A percentile compares a stretch with the other conserved stretches of the same genome.
phyloP scores from a whole-genome alignment of 345 rosid genomes.

The Ricinus communis region DNA sequence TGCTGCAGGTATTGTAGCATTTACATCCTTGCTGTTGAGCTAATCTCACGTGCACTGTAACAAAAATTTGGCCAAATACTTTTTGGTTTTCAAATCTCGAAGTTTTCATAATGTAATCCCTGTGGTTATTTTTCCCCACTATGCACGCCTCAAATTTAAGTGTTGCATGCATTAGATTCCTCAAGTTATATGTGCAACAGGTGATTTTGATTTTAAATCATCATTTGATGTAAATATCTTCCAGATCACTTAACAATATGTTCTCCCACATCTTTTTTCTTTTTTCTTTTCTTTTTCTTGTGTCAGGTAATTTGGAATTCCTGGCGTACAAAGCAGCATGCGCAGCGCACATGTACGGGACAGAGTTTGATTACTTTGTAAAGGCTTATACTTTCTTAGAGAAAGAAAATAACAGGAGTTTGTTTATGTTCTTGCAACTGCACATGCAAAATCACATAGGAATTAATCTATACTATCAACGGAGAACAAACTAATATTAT shows the following conservation, averaged over 20 bases:
- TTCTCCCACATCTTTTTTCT: too few relatives aligned
- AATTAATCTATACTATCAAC: slow-evolving; percentile 26
- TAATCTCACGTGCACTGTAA: too few relatives aligned
- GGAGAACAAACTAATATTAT: slow-evolving; percentile 12
- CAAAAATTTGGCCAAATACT: not conserved
- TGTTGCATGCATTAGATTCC: too few relatives aligned
- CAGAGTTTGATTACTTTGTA: slow-evolving; percentile 46
- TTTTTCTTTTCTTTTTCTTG: not conserved
- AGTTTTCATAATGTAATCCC: too few relatives aligned
- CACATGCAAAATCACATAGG: slow-evolving; percentile 44
- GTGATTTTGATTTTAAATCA: not conserved
- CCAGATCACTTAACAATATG: too few relatives aligned
- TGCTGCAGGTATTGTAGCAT: slow-evolving; percentile 32
- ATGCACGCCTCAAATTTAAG: not conserved
- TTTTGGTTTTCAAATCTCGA: too few relatives aligned
- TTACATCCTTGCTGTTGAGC: not conserved
- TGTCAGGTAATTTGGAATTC: slow-evolving; percentile 51
- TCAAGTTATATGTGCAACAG: not conserved
- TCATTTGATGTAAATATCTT: too few relatives aligned
- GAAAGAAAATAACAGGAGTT: slow-evolving; percentile 30
- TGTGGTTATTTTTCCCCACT: not conserved
- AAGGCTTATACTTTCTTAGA: slow-evolving; percentile 33
- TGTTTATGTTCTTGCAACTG: slow-evolving; percentile 38
- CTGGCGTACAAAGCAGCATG: slow-evolving; percentile 72
- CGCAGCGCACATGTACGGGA: slow-evolving; percentile 66